phyloP scores from a whole-genome alignment of 306 rosid genomes.

The Fagus crenata region DNA sequence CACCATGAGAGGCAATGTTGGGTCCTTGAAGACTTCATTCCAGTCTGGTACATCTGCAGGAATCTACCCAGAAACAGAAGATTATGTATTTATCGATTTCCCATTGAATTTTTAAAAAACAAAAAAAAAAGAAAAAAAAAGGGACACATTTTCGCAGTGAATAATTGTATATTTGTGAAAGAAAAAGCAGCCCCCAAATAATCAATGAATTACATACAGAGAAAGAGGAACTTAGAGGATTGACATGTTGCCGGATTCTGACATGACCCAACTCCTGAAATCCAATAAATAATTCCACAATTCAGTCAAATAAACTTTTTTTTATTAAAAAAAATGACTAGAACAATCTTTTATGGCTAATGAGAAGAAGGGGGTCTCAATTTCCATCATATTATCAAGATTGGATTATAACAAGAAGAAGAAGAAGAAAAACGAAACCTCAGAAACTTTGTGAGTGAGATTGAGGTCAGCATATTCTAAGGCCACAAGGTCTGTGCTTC shows the following conservation, averaged over 20 bases:
- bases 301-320: not conserved
- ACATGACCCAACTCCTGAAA: constrained; percentile 78
- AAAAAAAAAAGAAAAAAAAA: not conserved
- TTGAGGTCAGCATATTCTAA: constrained; percentile 81
- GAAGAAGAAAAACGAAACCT: constrained; percentile 28
- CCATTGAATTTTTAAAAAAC: not conserved
- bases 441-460: constrained; percentile 49
- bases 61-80: constrained; percentile 40
- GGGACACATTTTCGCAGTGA: not conserved
- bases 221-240: constrained; percentile 76
- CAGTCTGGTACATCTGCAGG: constrained; percentile 78
- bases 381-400: too few relatives aligned
- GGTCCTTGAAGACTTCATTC: constrained; percentile 76
- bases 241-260: constrained; percentile 93
- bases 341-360: too few relatives aligned
- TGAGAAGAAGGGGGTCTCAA: too few relatives aligned
- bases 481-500: constrained; percentile 73
- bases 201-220: constrained; percentile 52
- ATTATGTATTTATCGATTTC: not conserved
- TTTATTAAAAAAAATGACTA: too few relatives aligned
- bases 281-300: not conserved
- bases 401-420: constrained; percentile 3
- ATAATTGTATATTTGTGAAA: not conserved
- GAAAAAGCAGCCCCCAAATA: not conserved
- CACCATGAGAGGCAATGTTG: constrained; percentile 83